phyloP scores from a whole-genome alignment of 257 asterid species.

The Coffea eugenioides region DNA sequence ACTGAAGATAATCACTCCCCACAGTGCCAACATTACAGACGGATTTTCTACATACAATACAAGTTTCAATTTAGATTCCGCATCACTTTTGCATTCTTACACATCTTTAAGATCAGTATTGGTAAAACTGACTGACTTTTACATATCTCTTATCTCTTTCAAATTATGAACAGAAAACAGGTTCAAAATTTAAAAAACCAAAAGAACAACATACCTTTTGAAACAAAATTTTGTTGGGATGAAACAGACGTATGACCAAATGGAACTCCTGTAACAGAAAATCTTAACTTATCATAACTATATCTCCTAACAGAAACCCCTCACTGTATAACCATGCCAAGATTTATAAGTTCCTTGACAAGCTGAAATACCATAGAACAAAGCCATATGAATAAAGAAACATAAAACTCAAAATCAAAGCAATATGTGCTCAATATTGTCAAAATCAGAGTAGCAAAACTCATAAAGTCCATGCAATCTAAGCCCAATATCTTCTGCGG shows the following conservation, averaged over 20 bases:
- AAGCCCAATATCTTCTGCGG: neutral
- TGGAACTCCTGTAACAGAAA: constrained; percentile 82
- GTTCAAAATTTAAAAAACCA: constrained; percentile 12
- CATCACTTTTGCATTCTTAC: neutral
- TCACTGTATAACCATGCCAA: constrained; percentile 7
- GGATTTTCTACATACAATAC: neutral
- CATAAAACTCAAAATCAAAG: neutral
- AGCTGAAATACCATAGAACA: constrained; percentile 19
- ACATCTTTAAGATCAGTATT: neutral
- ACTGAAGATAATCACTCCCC: neutral
- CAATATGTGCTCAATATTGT: neutral
- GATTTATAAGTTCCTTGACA: neutral
- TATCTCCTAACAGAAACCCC: constrained; percentile 2
- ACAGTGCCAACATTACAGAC: neutral
- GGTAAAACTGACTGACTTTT: neutral
- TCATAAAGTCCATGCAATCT: neutral
- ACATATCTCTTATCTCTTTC: constrained; percentile 14
- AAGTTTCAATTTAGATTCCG: neutral
- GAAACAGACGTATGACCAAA: constrained; percentile 81
- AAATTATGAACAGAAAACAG: constrained; percentile 14
- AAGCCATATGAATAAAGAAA: constrained; percentile 4
- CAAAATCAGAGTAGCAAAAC: neutral
- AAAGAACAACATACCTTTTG: constrained; percentile 74
- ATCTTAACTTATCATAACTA: constrained; percentile 42
- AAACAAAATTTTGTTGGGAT: constrained; percentile 75